Evolutionary conservation across 1,284 basidiomycete species (phyloP).

Genomic region (Heterobasidion parviporum): DNA sequence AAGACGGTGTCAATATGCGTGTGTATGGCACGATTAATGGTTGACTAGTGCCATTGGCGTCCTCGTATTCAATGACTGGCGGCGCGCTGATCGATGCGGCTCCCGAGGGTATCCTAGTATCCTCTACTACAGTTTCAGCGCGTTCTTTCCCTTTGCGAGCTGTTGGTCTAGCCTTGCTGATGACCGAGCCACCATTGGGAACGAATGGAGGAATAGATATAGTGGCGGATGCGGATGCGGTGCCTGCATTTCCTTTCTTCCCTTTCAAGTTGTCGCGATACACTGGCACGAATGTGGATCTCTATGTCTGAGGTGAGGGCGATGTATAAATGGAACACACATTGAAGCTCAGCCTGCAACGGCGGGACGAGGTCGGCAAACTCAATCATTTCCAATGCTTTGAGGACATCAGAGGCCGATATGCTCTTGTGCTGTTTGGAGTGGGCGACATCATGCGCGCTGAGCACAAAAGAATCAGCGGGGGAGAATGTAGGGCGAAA

Average conservation of each 20-base stretch:
- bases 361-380: slow-evolving; percentile 68
- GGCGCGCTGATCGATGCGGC: no score
- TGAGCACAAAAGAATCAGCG: slow-evolving; percentile 18
- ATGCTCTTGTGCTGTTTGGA: slow-evolving; percentile 85
- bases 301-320: no score
- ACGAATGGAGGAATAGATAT: slow-evolving; percentile 12
- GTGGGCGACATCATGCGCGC: slow-evolving; percentile 81
- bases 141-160: slow-evolving; percentile 23
- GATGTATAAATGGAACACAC: neutral
- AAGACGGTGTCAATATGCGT: neutral
- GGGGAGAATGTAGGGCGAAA: neutral
- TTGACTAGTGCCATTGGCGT: slow-evolving; percentile 9
- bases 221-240: slow-evolving; percentile 13
- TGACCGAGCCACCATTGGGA: slow-evolving; percentile 14
- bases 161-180: slow-evolving; percentile 21
- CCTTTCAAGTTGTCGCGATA: slow-evolving; percentile 51
- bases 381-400: slow-evolving; percentile 75
- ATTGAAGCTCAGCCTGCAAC: slow-evolving; percentile 58
- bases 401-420: slow-evolving; percentile 81
- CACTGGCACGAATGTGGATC: slow-evolving; percentile 25
- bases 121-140: slow-evolving; percentile 3
- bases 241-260: slow-evolving; percentile 29
- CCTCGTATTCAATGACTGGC: slow-evolving; percentile 1
- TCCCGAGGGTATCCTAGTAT: no score
- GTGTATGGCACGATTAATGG: slow-evolving; percentile 15